Conservation (phyloP, 2,329 filamentous ascomycete genomes). For the Graphilbum ipis-grandicollis region DNA sequence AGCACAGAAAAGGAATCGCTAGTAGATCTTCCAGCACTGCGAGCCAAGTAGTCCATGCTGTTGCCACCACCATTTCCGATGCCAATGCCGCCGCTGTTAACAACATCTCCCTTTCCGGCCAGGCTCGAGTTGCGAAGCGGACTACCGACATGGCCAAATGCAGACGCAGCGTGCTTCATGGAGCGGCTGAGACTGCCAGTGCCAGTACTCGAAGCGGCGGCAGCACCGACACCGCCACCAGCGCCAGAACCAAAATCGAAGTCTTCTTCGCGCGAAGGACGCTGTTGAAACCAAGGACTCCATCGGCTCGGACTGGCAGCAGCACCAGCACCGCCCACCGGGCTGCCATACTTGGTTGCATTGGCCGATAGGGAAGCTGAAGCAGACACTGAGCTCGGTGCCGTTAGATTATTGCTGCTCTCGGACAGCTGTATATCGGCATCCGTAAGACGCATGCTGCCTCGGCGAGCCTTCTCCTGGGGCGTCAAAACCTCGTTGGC, state of each 20-base stretch:
- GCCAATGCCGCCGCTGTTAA: conserved; percentile 6
- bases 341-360: conserved; percentile 42
- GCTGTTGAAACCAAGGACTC: conserved; percentile 29
- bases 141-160: conserved; percentile 49
- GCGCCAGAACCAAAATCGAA: no score
- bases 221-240: no score
- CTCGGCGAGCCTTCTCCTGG: conserved; percentile 47
- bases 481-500: conserved; percentile 47
- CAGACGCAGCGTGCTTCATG: conserved; percentile 30
- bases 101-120: conserved; percentile 25
- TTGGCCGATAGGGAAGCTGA: conserved; percentile 9
- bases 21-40: conserved; percentile 10
- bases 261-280: conserved; percentile 29
- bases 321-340: conserved; percentile 13
- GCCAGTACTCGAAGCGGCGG: conserved; percentile 32
- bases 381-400: conserved; percentile 14
- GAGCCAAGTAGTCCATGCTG: neutral
- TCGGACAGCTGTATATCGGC: conserved; percentile 1
- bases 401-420: conserved; percentile 21
- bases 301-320: conserved; percentile 42
- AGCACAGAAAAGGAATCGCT: conserved; percentile 39
- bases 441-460: conserved; percentile 38
- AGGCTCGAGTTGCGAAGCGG: conserved; percentile 46
- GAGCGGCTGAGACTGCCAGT: conserved; percentile 13
- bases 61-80: conserved; percentile 22